These are phyloP conservation scores for Monosporozyma yasuniensis DNA, from an alignment of 805 yeast species.

Conservation along the genomic window DNA sequence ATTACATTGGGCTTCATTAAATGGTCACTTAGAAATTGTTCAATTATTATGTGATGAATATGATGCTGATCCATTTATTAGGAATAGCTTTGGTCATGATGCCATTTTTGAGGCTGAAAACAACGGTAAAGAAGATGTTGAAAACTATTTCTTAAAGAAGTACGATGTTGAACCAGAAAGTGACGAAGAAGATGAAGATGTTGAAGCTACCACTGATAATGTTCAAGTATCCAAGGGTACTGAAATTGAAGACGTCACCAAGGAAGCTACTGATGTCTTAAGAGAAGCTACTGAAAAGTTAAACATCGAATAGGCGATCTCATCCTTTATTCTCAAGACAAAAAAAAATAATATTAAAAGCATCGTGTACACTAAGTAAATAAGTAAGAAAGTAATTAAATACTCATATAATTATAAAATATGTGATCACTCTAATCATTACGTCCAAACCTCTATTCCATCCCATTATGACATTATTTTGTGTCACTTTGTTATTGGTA, in stretches of 20 bases:
- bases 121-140: slow-evolving; percentile 65
- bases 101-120: slow-evolving; percentile 83
- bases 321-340: background rate
- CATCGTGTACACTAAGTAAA: background rate
- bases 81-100: slow-evolving; percentile 72
- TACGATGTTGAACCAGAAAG: slow-evolving; percentile 62
- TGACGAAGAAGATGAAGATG: slow-evolving; percentile 38
- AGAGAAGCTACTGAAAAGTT: slow-evolving; percentile 26
- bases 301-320: slow-evolving; percentile 4
- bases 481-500: background rate
- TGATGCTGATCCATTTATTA: slow-evolving; percentile 71
- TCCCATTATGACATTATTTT: too few species aligned
- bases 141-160: slow-evolving; percentile 63
- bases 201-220: slow-evolving; percentile 32
- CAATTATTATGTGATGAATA: slow-evolving; percentile 61
- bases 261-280: slow-evolving; percentile 38
- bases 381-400: background rate
- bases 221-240: slow-evolving; percentile 40
- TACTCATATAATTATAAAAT: background rate
- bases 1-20: slow-evolving; percentile 90
- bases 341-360: background rate
- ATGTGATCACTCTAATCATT: background rate
- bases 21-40: slow-evolving; percentile 72
- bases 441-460: background rate
- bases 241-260: slow-evolving; percentile 41